Evolutionary conservation across 2,329 filamentous ascomycete species (phyloP), one percentile per base, ranked within the genome.

Genomic region (Penicillium sp.): DNA sequence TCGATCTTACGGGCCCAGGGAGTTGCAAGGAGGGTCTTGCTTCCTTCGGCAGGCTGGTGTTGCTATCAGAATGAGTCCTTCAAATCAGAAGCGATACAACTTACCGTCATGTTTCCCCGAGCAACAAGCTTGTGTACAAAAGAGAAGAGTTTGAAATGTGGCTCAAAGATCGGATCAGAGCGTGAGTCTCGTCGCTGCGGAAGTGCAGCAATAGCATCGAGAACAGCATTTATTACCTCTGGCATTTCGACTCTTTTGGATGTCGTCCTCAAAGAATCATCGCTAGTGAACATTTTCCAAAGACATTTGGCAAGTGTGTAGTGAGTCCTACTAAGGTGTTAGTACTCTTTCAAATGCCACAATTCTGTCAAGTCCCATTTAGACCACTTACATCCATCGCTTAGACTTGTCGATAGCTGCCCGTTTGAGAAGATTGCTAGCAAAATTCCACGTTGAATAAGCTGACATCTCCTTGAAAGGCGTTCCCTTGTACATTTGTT

Each of bases 101-200:
- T 58, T 63, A 78, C 76, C 52, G 72, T 65, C 47, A 85, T 70
- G 12, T 74, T 69, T 48, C 73, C 72, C 27, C 72, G 69, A 31
- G 78, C 78, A 16, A 95, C 88, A 25, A 96, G 80, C 71, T 97
- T 96, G 75, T 95, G 86, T 7, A 91, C 76, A 23, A 94, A 78
- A 2, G 89, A 88, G 35, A 94, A 82, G 21, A 96, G 86, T 75
- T 96, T 96, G 79, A 95, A 96, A 69, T 96, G 91, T 4, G 92
- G 92, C 69, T 96, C 92, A 16, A 97, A 81, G 25, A 95, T 86
- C 0, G 90, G 91, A 57, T 96, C 91, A 37, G 75, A 72, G 21
- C 82, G 79, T 16, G 77, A 80, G 63, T 88, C 82, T 62, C 79
- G 80, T 56, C 82, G 82, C 57, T 82, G 79, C 2, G 86, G 86